Percentiles rank a stretch among this genome's conserved stretches.
phyloP scores from a whole-genome alignment of 1,284 basidiomycete genomes.

The Puccinia hordei region DNA sequence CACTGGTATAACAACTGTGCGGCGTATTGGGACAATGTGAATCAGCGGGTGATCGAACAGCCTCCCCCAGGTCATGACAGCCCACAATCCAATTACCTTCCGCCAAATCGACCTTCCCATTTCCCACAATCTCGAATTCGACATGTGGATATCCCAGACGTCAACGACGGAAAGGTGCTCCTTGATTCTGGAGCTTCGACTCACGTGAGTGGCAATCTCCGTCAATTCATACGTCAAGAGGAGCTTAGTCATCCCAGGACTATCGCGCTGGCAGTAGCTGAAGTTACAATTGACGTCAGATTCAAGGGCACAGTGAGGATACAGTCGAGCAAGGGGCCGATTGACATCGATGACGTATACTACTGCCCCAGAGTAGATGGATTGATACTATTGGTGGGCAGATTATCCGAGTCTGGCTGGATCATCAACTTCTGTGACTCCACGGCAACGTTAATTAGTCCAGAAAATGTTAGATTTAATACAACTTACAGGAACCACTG shows the following conservation, averaged over 20 bases:
- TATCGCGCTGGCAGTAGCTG: not conserved
- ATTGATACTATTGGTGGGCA: not conserved
- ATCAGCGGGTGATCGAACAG: not conserved
- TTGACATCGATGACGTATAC: not conserved
- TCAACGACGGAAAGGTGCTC: not conserved
- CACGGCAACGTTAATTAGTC: not conserved
- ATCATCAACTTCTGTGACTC: not conserved
- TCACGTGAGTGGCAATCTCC: constrained; percentile 8
- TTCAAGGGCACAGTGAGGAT: not conserved
- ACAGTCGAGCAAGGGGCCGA: not conserved
- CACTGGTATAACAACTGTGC: constrained; percentile 29
- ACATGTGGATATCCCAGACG: not conserved
- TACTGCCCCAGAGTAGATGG: not conserved
- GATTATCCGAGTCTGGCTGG: not conserved
- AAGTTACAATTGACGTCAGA: not conserved
- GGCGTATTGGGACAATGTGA: not conserved
- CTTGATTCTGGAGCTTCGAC: constrained; percentile 4
- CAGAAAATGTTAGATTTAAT: not conserved
- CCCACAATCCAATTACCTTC: not conserved
- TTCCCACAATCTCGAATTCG: not conserved
- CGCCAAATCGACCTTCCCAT: not conserved
- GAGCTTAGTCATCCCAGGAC: not conserved
- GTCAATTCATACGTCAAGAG: not conserved
- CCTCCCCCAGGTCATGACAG: not conserved
- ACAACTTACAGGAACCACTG: constrained; percentile 1